phyloP scores from a whole-genome alignment of 1,284 basidiomycete species.

The Marasmius sp. region DNA sequence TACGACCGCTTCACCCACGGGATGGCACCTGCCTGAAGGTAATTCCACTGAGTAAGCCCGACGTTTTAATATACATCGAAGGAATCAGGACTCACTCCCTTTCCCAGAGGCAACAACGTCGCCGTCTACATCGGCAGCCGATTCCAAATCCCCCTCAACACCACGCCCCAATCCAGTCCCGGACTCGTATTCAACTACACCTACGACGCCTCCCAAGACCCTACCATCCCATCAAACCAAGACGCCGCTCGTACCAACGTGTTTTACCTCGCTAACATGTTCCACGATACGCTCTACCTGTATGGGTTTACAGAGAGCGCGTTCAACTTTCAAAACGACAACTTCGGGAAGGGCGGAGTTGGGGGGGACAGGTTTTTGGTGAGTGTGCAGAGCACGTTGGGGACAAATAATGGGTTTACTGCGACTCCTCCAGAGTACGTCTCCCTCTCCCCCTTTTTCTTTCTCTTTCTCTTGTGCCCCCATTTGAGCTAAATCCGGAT shows the following conservation, averaged over 20 bases:
- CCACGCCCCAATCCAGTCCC: slow-evolving; percentile 5
- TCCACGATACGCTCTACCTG: slow-evolving; percentile 48
- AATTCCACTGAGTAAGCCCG: slow-evolving; percentile 12
- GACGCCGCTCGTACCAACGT: slow-evolving; percentile 49
- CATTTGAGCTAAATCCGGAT: slow-evolving; percentile 39
- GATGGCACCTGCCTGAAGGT: slow-evolving; percentile 14
- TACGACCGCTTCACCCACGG: slow-evolving; percentile 19
- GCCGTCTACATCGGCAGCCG: slow-evolving; percentile 7
- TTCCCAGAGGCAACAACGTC: slow-evolving; percentile 31
- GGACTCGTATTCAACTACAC: slow-evolving; percentile 34
- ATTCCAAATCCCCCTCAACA: slow-evolving; percentile 33
- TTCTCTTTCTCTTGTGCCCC: slow-evolving; percentile 25
- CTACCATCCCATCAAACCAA: slow-evolving; percentile 31
- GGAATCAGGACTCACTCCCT: too few relatives aligned
- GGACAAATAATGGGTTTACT: slow-evolving; percentile 15
- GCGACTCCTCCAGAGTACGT: slow-evolving; percentile 41
- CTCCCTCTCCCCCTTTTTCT: slow-evolving; percentile 16
- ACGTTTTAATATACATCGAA: too few relatives aligned
- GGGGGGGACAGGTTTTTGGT: slow-evolving; percentile 42
- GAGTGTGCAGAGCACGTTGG: slow-evolving; percentile 35
- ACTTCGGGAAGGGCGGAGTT: slow-evolving; percentile 18
- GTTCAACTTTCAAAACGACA: slow-evolving; percentile 12
- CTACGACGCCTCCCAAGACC: slow-evolving; percentile 25
- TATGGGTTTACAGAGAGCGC: slow-evolving; percentile 24
- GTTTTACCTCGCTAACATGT: slow-evolving; percentile 55